Conservation (phyloP, 129 eudicot species). For the Flaveria bidentis region DNA sequence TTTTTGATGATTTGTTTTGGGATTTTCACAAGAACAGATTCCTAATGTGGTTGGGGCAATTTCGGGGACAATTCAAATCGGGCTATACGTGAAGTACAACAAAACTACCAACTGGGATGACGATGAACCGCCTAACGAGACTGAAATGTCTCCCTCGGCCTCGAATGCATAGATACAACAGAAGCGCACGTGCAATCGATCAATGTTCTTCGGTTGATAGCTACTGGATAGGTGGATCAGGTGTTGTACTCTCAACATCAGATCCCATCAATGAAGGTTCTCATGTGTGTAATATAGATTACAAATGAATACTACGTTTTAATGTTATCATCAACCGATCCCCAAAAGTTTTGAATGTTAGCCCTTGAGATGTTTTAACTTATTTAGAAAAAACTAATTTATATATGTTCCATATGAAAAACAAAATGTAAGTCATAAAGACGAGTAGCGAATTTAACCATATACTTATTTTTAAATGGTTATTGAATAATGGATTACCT, state of each 20-base stretch:
- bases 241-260: slow-evolving; percentile 4
- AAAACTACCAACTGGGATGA: slow-evolving; percentile 71
- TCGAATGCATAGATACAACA: slow-evolving; percentile 23
- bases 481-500: too few species aligned
- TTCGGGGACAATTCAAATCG: slow-evolving; percentile 62
- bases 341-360: too few species aligned
- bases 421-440: too few species aligned
- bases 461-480: too few species aligned
- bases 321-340: too few species aligned
- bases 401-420: too few species aligned
- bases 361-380: too few species aligned
- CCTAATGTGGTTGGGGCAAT: slow-evolving; percentile 72
- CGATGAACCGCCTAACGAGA: slow-evolving; percentile 34
- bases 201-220: slow-evolving; percentile 16
- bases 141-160: slow-evolving; percentile 29
- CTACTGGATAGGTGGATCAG: not conserved
- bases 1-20: not conserved
- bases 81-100: slow-evolving; percentile 49
- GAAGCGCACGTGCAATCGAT: not conserved
- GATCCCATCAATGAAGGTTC: slow-evolving; percentile 7
- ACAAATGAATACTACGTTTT: too few species aligned
- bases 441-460: too few species aligned
- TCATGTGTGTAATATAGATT: not conserved
- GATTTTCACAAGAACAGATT: slow-evolving; percentile 37
- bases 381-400: too few species aligned